These are phyloP conservation scores for Trichosanthes cucumerina DNA, from an alignment of 306 rosid species.

Conservation along the genomic window DNA sequence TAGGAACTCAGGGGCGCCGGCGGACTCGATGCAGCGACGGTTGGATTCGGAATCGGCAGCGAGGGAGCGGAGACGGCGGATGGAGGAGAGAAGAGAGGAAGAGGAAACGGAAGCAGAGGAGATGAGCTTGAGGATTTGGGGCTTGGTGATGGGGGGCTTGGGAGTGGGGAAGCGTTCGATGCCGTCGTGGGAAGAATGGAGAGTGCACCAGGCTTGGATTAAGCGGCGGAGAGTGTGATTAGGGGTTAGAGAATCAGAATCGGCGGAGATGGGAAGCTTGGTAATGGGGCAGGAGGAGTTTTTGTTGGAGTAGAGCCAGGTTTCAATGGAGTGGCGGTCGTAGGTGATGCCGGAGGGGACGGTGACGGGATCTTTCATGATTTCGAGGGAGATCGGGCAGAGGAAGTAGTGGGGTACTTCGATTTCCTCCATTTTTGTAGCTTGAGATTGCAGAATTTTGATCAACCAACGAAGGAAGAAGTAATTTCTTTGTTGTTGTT, in stretches of 20 bases:
- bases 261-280: constrained; percentile 35
- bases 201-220: constrained; percentile 77
- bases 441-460: background rate
- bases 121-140: constrained; percentile 29
- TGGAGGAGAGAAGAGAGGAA: constrained; percentile 21
- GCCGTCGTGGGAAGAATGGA: constrained; percentile 64
- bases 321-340: constrained; percentile 70
- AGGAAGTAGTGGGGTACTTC: constrained; percentile 63
- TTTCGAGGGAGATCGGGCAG: constrained; percentile 70
- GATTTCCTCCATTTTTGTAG: constrained; percentile 35
- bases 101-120: constrained; percentile 42
- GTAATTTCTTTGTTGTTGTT: background rate
- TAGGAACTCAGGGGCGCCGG: constrained; percentile 51
- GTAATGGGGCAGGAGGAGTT: constrained; percentile 62
- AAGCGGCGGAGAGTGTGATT: constrained; percentile 83
- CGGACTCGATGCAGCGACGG: constrained; percentile 39
- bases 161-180: constrained; percentile 76
- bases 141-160: constrained; percentile 43
- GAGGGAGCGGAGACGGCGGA: constrained; percentile 36
- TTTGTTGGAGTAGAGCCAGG: constrained; percentile 49
- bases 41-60: constrained; percentile 54
- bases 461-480: no score
- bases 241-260: constrained; percentile 42
- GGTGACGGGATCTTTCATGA: constrained; percentile 85
- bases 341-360: constrained; percentile 73